Evolutionary conservation across 116 monocot genomes (phyloP), one percentile per base, ranked within the genome.

Genomic region (Trichopus zeylanicus): DNA sequence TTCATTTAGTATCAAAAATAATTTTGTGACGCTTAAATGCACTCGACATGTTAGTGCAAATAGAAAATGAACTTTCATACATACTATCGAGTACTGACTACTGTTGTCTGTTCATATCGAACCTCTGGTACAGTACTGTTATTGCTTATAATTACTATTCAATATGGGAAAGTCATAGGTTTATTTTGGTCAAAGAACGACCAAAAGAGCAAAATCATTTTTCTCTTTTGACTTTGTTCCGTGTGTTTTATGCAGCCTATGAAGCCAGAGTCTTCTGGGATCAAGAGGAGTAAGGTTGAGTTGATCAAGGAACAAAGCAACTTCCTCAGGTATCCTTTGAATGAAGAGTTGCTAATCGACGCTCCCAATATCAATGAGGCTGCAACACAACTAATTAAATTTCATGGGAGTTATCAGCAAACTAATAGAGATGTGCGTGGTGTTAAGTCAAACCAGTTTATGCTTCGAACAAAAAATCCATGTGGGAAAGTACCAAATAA

Each of bases 391-490:
- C 67, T 95, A 31, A 95, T 95, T 32, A 95, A 90, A 66, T 95
- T 95, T 68, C 95, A 90, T 62, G 95, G 95, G 19, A 95, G 95
- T 53, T 95, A 95, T 65, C 86, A 83, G 74, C 95, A 95, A 52
- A 83, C 80, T 42, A 73, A 95, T 63, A 72, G 95, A 65, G 95
- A 89, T 62, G 81, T 78, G 31, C 90, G 95, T 71, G 81, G 86
- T 58, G 55, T 26, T 46, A 95, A 76, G 65, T 70, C 83, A 48
- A 89, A 89, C 63, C 67, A 70, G 7, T 95, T 95, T 57, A 95
- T 95, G 94, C 86, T 95, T 70, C 83, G 94, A 35, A 95, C 94
- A 63, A 95, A 89, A 71, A 95, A 95, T 46, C 94, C 94, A 9
- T 89, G 75, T 46, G 94, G 94, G 6, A 89, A 86, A 75, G 94